Base-by-base conservation (phyloP, 768 basidiomycete genomes). In the Leucocoprinus sp. region DNA sequence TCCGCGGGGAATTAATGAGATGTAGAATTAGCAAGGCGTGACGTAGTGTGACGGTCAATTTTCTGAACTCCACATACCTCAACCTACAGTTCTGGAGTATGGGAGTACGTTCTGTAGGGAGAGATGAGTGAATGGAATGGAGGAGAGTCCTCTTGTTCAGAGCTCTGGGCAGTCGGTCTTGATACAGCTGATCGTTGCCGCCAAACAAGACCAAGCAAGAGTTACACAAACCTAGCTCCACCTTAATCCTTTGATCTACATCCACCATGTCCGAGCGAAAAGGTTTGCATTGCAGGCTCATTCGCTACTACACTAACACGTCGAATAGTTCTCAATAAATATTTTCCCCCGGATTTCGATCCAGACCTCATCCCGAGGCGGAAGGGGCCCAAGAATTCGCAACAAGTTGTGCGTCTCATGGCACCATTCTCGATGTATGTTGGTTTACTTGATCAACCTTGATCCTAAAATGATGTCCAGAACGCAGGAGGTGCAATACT, bases 371-470 rank as follows among this genome's bases (percentile, higher is more conserved):
- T 97, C 62, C 90, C 90, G 19, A 76, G 95, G 52, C 71, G 93
- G 57, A 91, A 85, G 62, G 77, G 82, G 51, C 85, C 89, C 46
- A 92, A 87, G 75, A 93, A 95, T 64, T 86, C 87, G 11, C 96
- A 99, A 60, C 92, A 96, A 68, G 88, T 93, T 49, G 92, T 99
- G 49, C 89, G 95, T 73, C 76, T 99, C 39, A 99, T 99, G 96
- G 95, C 96, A 2, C 96, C 96, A 0, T 99, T 98, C 63, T 95
- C 92, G 3, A 99, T 99, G 96, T 84, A 64, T n/a, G n/a, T n/a
- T n/a, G n/a, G n/a, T n/a, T n/a, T n/a, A n/a, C n/a, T n/a, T n/a
- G n/a, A n/a, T n/a, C n/a, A n/a, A n/a, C n/a, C n/a, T n/a, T n/a
- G n/a, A n/a, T n/a, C n/a, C n/a, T n/a, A n/a, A n/a, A n/a, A n/a